These are phyloP conservation scores for Bruguiera parviflora DNA, from an alignment of 345 rosid species.

Conservation along the genomic window DNA sequence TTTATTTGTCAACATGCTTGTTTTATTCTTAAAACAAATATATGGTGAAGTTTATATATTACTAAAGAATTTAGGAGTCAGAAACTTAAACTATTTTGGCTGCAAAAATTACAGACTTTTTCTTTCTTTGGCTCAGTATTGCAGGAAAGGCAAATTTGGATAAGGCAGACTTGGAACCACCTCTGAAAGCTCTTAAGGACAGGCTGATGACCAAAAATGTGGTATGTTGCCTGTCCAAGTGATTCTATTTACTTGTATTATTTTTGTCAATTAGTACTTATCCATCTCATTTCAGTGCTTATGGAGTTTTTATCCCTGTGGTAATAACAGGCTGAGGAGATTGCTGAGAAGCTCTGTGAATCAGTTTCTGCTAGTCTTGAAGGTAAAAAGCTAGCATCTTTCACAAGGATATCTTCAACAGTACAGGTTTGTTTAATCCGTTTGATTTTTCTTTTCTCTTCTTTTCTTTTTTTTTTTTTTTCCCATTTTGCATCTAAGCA, in stretches of 20 bases:
- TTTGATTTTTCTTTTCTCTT: not conserved
- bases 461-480: conserved; percentile 10
- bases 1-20: no score
- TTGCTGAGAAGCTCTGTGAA: conserved; percentile 97
- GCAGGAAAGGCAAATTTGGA: conserved; percentile 98
- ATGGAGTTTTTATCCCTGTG: conserved; percentile 9
- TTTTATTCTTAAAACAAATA: no score
- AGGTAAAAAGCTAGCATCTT: conserved; percentile 94
- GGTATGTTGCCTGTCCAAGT: conserved; percentile 43
- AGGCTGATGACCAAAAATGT: conserved; percentile 99
- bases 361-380: conserved; percentile 94
- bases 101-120: not conserved
- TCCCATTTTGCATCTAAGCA: not conserved
- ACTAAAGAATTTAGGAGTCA: no score
- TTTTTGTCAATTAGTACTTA: conserved; percentile 2
- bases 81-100: not conserved
- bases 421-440: conserved; percentile 61
- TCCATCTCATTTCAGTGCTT: not conserved
- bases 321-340: conserved; percentile 83
- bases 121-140: conserved; percentile 52
- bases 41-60: no score
- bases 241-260: not conserved
- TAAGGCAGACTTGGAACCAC: conserved; percentile 86
- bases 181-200: conserved; percentile 93
- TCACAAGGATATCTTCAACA: conserved; percentile 92